Base-by-base conservation (phyloP, 179 eudicot species). In the Beta macrorhiza region DNA sequence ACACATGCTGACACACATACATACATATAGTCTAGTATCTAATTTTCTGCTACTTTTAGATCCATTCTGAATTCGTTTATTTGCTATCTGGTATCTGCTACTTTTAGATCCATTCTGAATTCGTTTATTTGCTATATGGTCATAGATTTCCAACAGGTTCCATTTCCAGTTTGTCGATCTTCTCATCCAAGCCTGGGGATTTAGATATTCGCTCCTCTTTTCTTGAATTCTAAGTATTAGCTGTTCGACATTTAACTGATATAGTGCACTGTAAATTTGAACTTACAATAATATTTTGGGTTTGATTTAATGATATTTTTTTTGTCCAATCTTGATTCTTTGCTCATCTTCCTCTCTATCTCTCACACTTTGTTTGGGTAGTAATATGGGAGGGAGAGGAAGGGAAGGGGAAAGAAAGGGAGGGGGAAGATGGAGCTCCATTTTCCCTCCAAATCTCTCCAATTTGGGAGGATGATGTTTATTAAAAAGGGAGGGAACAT, bases 151-250 rank as follows among this genome's bases (percentile, higher is more conserved):
- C 76, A 86, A 86, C 89, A 44, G 89, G 84, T 71, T 80, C 90
- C 76, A 58, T 89, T 80, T 84, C 90, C 62, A 78, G 81, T 73
- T 75, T 89, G 86, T 87, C 92, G 71, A 75, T 87, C 89, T 89
- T 89, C 91, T 74, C 87, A 85, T 82, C 88, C 80, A 83, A 79
- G 85, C 89, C 80, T 72, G 91, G 89, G 87, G 92, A 87, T 81
- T 80, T 93, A 85, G 92, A 92, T 83, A 84, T 89, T 77, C 91
- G 93, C 76, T 82, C 89, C 69, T 74, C 91, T 81, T 72, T 88
- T 86, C 96, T 88, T 80, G 92, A 89, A 73, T 92, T 89, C 73
- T 91, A 89, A 90, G 65, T 32, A 75, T 64, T 37, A 53, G 73
- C 63, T 61, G 53, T 55, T 72, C 32, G 74, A 75, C 79, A 53